Percentiles rank a stretch among this genome's conserved stretches.
These are phyloP conservation scores for Tylopilus sp. DNA, from an alignment of 1,284 basidiomycete genomes.

Conservation along the genomic window DNA sequence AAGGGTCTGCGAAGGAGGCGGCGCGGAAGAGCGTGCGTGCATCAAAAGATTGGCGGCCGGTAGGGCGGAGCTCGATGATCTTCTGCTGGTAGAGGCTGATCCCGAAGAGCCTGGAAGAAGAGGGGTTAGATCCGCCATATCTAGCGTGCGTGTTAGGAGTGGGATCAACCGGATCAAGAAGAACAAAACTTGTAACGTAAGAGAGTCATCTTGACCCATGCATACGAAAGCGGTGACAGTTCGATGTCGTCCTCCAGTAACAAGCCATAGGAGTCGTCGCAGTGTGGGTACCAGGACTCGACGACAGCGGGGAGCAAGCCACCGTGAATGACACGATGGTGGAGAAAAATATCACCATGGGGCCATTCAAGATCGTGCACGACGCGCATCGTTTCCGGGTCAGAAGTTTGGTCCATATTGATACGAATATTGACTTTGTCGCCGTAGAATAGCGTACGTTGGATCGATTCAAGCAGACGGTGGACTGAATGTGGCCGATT, in stretches of 20 bases:
- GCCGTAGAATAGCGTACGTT: conserved; percentile 63
- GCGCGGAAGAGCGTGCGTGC: conserved; percentile 56
- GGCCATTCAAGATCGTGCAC: conserved; percentile 56
- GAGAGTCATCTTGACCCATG: conserved; percentile 76
- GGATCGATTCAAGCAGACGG: conserved; percentile 64
- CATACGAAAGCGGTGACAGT: conserved; percentile 78
- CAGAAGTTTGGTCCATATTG: conserved; percentile 74
- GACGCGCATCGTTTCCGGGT: conserved; percentile 55
- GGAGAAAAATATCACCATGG: conserved; percentile 56
- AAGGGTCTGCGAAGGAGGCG: conserved; percentile 40
- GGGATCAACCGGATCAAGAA: background rate
- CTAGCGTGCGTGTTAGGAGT: conserved; percentile 38
- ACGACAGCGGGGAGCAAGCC: conserved; percentile 79
- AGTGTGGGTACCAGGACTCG: conserved; percentile 81
- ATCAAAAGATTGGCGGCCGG: conserved; percentile 68
- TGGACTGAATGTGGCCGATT: conserved; percentile 68
- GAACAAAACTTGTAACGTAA: conserved; percentile 69
- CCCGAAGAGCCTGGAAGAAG: conserved; percentile 59
- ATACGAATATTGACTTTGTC: conserved; percentile 62
- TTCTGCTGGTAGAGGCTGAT: conserved; percentile 84
- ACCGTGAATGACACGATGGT: conserved; percentile 71
- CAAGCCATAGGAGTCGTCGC: conserved; percentile 72
- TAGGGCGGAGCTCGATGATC: conserved; percentile 66
- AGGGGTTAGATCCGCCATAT: conserved; percentile 48
- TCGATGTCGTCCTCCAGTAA: conserved; percentile 84